phyloP scores from a whole-genome alignment of 1,284 basidiomycete species.

The Somion occarium region DNA sequence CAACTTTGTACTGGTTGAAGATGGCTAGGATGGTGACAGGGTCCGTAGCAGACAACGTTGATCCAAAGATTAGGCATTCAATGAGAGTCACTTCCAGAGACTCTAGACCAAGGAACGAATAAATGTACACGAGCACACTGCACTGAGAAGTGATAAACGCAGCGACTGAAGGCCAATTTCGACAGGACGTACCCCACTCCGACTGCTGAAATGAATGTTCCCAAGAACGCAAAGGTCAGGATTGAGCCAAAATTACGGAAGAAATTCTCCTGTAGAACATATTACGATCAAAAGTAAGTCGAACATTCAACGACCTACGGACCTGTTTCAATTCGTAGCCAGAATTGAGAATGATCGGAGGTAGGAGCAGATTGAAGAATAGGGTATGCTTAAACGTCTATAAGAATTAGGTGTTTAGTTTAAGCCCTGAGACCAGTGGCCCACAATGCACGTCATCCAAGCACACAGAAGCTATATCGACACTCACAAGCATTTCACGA shows the following conservation, averaged over 20 bases:
- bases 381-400: slow-evolving; percentile 96
- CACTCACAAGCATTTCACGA: slow-evolving; percentile 91
- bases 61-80: slow-evolving; percentile 96
- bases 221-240: slow-evolving; percentile 92
- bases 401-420: not conserved
- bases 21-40: slow-evolving; percentile 98
- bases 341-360: slow-evolving; percentile 97
- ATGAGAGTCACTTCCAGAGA: slow-evolving; percentile 75
- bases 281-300: not conserved
- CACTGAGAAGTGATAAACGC: slow-evolving; percentile 42
- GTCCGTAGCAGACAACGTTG: slow-evolving; percentile 95
- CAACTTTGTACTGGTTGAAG: slow-evolving; percentile 98
- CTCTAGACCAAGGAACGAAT: slow-evolving; percentile 89
- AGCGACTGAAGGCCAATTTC: no score
- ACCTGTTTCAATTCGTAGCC: slow-evolving; percentile 97
- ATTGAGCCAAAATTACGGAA: slow-evolving; percentile 98
- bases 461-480: not conserved
- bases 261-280: slow-evolving; percentile 85
- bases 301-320: slow-evolving; percentile 16
- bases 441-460: not conserved
- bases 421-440: not conserved
- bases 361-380: slow-evolving; percentile 96
- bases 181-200: slow-evolving; percentile 90
- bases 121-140: slow-evolving; percentile 94
- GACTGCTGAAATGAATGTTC: slow-evolving; percentile 95